Evolutionary conservation across 345 rosid species (phyloP).

Genomic region (Limnanthes douglasii): DNA sequence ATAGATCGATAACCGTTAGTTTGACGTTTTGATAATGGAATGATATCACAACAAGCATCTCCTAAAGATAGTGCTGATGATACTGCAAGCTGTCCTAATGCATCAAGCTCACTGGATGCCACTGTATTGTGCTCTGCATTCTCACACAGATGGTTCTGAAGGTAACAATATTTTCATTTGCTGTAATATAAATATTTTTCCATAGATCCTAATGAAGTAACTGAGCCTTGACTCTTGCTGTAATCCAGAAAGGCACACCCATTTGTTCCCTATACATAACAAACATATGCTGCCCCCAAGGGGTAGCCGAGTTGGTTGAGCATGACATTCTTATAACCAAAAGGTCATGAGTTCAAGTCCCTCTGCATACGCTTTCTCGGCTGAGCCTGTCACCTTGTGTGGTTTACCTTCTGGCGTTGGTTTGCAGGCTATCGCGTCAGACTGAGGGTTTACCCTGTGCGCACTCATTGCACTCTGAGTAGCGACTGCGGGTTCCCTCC

Average conservation of each 20-base stretch:
- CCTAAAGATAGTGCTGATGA: conserved; percentile 25
- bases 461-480: too few relatives aligned
- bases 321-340: too few relatives aligned
- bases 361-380: too few relatives aligned
- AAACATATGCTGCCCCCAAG: too few relatives aligned
- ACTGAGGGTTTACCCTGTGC: too few relatives aligned
- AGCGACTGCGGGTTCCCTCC: too few relatives aligned
- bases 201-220: conserved; percentile 3
- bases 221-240: background rate
- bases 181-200: background rate
- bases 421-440: too few relatives aligned
- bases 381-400: too few relatives aligned
- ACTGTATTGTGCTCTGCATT: conserved; percentile 17
- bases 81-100: conserved; percentile 9
- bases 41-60: conserved; percentile 16
- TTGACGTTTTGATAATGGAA: conserved; percentile 20
- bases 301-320: too few relatives aligned
- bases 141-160: conserved; percentile 46
- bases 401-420: too few relatives aligned
- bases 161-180: conserved; percentile 33
- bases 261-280: too few relatives aligned
- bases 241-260: background rate
- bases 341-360: too few relatives aligned
- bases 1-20: conserved; percentile 24
- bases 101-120: conserved; percentile 16